Percentiles rank a stretch among this genome's conserved stretches.
Evolutionary conservation across 768 basidiomycete genomes (phyloP).

Genomic region (Mycena alexandri): DNA sequence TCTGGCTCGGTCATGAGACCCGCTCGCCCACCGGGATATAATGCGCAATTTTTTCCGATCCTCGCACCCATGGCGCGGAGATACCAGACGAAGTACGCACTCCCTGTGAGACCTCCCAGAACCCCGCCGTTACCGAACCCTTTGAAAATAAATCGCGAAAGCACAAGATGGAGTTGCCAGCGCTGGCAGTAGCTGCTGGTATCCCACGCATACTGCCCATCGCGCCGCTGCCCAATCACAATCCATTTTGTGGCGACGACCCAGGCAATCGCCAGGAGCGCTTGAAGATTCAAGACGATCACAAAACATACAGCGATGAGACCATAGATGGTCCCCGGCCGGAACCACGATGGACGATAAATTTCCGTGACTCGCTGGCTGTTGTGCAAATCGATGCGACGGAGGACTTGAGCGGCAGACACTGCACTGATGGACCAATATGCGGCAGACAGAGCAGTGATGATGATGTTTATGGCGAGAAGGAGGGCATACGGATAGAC

Average conservation of each 20-base stretch:
- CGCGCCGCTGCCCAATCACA: constrained; percentile 53
- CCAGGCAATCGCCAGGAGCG: constrained; percentile 53
- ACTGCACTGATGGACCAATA: constrained; percentile 58
- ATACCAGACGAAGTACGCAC: constrained; percentile 60
- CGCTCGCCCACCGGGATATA: constrained; percentile 56
- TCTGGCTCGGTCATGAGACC: constrained; percentile 65
- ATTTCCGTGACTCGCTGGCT: constrained; percentile 43
- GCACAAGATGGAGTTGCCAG: constrained; percentile 59
- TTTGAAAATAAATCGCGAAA: constrained; percentile 51
- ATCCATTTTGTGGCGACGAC: constrained; percentile 59
- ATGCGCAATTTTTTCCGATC: constrained; percentile 56
- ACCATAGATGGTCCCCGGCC: constrained; percentile 55
- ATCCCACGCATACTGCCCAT: constrained; percentile 60
- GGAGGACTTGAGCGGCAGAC: constrained; percentile 53
- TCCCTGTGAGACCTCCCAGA: constrained; percentile 53
- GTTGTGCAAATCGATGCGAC: constrained; percentile 47
- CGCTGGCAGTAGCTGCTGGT: constrained; percentile 61
- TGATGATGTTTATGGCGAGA: constrained; percentile 51
- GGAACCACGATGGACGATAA: constrained; percentile 53
- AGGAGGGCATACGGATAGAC: constrained; percentile 55
- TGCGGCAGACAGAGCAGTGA: constrained; percentile 52
- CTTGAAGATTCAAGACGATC: constrained; percentile 52
- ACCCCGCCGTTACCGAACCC: constrained; percentile 59
- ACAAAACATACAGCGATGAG: constrained; percentile 55
- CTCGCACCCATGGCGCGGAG: constrained; percentile 58